These are phyloP conservation scores for Aspergillus intermedius DNA, from an alignment of 2,329 filamentous ascomycete genomes.

Conservation along the genomic window DNA sequence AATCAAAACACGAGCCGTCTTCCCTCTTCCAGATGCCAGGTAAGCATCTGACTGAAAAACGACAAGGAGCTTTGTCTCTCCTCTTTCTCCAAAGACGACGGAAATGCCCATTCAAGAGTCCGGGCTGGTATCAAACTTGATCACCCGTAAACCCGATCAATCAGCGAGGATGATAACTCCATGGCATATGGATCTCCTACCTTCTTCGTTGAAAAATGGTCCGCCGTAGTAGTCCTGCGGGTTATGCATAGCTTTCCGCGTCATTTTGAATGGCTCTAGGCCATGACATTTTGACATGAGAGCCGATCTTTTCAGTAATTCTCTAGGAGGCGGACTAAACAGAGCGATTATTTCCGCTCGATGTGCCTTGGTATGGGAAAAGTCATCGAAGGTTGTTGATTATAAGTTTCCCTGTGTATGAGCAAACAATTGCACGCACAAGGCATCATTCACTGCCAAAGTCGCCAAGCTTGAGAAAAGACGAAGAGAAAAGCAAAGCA, in stretches of 20 bases:
- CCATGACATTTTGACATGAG: conserved; percentile 10
- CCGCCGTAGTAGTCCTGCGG: conserved; percentile 30
- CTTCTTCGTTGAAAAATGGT: conserved; percentile 31
- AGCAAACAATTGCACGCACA: too few relatives aligned
- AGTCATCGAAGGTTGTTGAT: too few relatives aligned
- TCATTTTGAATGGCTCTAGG: conserved; percentile 21
- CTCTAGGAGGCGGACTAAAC: conserved; percentile 32
- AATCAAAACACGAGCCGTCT: conserved; percentile 23
- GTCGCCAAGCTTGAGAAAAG: too few relatives aligned
- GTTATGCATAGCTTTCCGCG: conserved; percentile 25
- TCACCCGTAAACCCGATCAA: conserved; percentile 21
- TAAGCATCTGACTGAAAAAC: conserved; percentile 25
- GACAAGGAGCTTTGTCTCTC: conserved; percentile 26
- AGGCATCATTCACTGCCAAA: too few relatives aligned
- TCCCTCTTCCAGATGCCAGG: conserved; percentile 23
- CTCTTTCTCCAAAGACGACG: conserved; percentile 20
- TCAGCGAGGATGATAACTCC: conserved; percentile 8
- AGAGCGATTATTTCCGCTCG: conserved; percentile 40
- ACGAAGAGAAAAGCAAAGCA: too few relatives aligned
- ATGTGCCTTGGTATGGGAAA: conserved; percentile 24
- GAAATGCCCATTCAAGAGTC: conserved; percentile 21
- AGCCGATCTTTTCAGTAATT: conserved; percentile 30
- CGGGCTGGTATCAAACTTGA: conserved; percentile 27
- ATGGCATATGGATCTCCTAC: conserved; percentile 15
- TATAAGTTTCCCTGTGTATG: too few relatives aligned